Evolutionary conservation across 768 basidiomycete species (phyloP), one percentile per base, ranked within the genome.

Genomic region (Amanita jacksonii): DNA sequence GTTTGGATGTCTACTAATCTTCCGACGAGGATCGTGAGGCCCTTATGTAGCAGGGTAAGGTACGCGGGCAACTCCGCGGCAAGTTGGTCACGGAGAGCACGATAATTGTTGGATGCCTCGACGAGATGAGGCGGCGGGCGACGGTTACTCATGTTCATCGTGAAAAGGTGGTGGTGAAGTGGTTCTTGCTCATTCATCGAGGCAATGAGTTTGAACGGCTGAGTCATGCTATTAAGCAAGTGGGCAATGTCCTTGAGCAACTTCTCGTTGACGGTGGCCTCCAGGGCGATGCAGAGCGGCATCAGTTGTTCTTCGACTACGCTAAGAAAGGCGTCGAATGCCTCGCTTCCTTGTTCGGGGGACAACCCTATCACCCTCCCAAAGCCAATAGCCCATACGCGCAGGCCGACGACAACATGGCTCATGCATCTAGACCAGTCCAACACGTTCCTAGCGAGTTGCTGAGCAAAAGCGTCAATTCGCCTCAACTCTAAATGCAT

Each of bases 181-280:
- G 85, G 83, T 34, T 81, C 78, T 46, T 86, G 78, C 22, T 79
- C 76, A 49, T 76, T 70, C 78, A 88, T 83, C 3, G 79, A 79
- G 13, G 73, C 71, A 2, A 89, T 66, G 5, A 88, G 71, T 46
- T 79, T 77, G 20, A 73, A 62, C 0, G 85, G 85, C 8, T 79
- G 68, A 24, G 67, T 70, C 55, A 77, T 74, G 48, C 78, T 76
- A 49, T 69, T 67, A 27, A 82, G 62, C 2, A 88, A 63, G 43
- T 69, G 63, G 8, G 72, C 66, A 18, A 89, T 68, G 38, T 78
- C 70, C 6, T 72, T 73, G 12, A 86, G 59, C 7, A 88, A 62
- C 34, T 65, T 59, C 31, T 72, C 67, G 38, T 69, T 72, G 27
- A 86, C 66, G 9, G 70, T 64, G 2, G 57, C 62, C 30, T 82